Evolutionary conservation across 495 filamentous ascomycete genomes (phyloP), one percentile per base, ranked within the genome.

Genomic region (Lepidopterella palustris): DNA sequence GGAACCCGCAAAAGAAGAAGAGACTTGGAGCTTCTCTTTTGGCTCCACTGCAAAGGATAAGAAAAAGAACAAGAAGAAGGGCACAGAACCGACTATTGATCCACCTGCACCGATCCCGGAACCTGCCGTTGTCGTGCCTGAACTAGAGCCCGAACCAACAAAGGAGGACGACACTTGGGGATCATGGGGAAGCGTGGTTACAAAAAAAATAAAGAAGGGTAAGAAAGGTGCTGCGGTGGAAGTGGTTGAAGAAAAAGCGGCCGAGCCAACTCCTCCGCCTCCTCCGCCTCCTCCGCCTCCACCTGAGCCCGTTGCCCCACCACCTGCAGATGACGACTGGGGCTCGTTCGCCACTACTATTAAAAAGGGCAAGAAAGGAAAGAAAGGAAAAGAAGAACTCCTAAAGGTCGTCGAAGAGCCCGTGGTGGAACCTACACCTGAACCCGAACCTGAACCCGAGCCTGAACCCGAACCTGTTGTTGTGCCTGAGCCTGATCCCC

Each of bases 281-380:
- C 45, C 56, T 2, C 42, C 27, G 2, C 21, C 45, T 18, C 45
- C 56, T 2, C 42, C 27, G 27, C 23, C 56, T 4, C 23, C 27
- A 5, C n/a, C 23, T 50, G 47, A 50, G 24, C 18, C 47, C 13
- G 47, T 25, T 25, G 47, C 18, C 24, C 21, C 56, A 11, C 40
- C 55, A 11, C 56, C 56, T 18, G 24, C 42, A 9, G 45, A 27
- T 25, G 42, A 25, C 15, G 20, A 11, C 47, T 50, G 47, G 47
- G 23, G 47, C 53, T n/a, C 28, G 11, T 75, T 68, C 70, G 68
- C 64, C 18, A 26, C 53, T 9, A 65, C 67, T 15, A 62, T 69
- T n/a, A 73, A 71, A 56, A 77, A 75, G 55, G 67, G 66, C 47
- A 71, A 71, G 60, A 77, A 76, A 62, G 76, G 75, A 55, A 72